A percentile compares a stretch with the other conserved stretches of the same genome.
phyloP scores from a whole-genome alignment of 106 monocot genomes.

The Posidonia australis region DNA sequence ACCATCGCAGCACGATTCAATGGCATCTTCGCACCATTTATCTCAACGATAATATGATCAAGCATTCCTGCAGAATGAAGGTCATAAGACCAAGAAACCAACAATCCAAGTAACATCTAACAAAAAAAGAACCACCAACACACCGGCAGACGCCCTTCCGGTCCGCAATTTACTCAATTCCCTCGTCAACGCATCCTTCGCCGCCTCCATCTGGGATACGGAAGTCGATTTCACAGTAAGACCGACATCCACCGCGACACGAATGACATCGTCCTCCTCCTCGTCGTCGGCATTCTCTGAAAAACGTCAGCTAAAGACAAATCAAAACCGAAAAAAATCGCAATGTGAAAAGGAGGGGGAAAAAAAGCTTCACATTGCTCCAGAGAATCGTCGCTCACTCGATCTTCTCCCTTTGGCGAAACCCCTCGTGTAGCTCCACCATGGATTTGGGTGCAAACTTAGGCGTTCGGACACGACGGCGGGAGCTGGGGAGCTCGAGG shows the following conservation, averaged over 20 bases:
- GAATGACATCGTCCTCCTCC: conserved; percentile 35
- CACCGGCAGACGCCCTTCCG: conserved; percentile 84
- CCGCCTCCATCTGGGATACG: conserved; percentile 71
- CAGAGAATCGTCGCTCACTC: conserved; percentile 5
- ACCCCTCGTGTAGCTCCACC: neutral
- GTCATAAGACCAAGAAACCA: neutral
- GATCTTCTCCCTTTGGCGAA: conserved; percentile 22
- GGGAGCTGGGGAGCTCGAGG: neutral
- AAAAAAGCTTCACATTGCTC: neutral
- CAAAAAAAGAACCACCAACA: neutral
- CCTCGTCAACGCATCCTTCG: conserved; percentile 57
- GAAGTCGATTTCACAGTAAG: conserved; percentile 57
- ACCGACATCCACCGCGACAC: conserved; percentile 55
- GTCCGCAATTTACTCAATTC: conserved; percentile 86
- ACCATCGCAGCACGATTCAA: conserved; percentile 82
- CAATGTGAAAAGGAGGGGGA: neutral
- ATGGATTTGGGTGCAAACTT: neutral
- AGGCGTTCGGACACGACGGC: neutral
- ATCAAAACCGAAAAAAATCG: neutral
- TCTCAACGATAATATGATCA: conserved; percentile 92
- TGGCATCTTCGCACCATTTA: conserved; percentile 52
- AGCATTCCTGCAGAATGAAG: conserved; percentile 28
- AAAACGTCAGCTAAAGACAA: neutral
- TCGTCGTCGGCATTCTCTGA: conserved; percentile 11
- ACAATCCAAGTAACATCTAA: no score